Percentiles rank a stretch among this genome's conserved stretches.
These are phyloP conservation scores for Chiua virens DNA, from an alignment of 768 basidiomycete genomes.

Conservation along the genomic window DNA sequence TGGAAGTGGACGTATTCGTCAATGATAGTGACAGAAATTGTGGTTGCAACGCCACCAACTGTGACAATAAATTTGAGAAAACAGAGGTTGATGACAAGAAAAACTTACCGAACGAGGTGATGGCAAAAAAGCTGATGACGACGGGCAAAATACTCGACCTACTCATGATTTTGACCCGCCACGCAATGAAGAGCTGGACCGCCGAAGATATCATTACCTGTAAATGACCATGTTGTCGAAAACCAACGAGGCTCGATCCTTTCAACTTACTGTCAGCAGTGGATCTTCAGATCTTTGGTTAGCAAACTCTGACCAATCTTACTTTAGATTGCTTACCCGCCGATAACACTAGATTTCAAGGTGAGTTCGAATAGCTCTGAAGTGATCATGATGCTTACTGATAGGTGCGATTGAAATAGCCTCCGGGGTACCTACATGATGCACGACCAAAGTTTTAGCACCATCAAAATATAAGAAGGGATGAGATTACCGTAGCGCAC, in stretches of 20 bases:
- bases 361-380: constrained; percentile 22
- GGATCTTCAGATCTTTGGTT: constrained; percentile 36
- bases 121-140: constrained; percentile 20
- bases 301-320: not conserved
- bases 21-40: constrained; percentile 31
- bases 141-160: constrained; percentile 25
- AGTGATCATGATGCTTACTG: not conserved
- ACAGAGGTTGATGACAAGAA: no score
- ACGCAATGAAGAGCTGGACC: constrained; percentile 50
- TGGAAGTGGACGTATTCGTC: constrained; percentile 35
- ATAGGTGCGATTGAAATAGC: not conserved
- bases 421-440: constrained; percentile 24
- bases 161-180: constrained; percentile 39
- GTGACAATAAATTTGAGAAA: not conserved
- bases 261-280: constrained; percentile 38
- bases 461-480: no score
- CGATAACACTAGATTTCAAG: constrained; percentile 6
- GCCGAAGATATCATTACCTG: constrained; percentile 45
- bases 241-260: not conserved
- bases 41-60: constrained; percentile 38
- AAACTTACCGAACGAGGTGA: constrained; percentile 9
- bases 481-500: constrained; percentile 40
- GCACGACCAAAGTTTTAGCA: no score
- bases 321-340: constrained; percentile 6
- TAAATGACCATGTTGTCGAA: not conserved